These are phyloP conservation scores for Pythium graminicola DNA, from an alignment of 352 stramenopile genomes.

Conservation along the genomic window DNA sequence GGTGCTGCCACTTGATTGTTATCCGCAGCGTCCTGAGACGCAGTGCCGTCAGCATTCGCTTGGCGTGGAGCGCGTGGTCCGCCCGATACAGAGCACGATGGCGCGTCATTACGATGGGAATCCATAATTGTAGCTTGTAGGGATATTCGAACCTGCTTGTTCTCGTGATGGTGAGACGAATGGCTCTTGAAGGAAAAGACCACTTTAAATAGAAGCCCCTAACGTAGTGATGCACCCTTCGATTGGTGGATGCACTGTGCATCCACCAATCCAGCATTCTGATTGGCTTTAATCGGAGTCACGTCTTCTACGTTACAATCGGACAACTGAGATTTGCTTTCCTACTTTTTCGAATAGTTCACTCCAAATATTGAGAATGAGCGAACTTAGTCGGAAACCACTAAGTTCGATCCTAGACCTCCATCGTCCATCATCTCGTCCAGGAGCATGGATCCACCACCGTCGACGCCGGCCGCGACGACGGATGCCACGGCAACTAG, in stretches of 20 bases:
- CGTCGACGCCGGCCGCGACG: too few species aligned
- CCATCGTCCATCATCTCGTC: background rate
- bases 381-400: background rate
- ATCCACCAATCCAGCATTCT: constrained; percentile 10
- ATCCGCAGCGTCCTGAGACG: constrained; percentile 18
- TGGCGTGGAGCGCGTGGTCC: constrained; percentile 18
- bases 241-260: background rate
- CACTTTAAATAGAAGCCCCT: constrained; percentile 13
- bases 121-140: too few species aligned
- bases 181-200: constrained; percentile 21
- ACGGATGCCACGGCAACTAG: background rate
- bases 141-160: too few species aligned
- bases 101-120: constrained; percentile 18
- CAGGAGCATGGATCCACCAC: constrained; percentile 8
- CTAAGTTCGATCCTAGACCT: background rate
- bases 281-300: constrained; percentile 10
- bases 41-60: constrained; percentile 14
- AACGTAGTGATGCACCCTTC: background rate
- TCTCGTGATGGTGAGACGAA: background rate
- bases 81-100: constrained; percentile 34
- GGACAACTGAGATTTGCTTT: background rate
- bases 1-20: constrained; percentile 18
- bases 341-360: too few species aligned
- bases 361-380: background rate
- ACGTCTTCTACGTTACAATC: constrained; percentile 2